Base-by-base conservation (phyloP, 2,329 filamentous ascomycete genomes). In the Ascosphaera acerosa region DNA sequence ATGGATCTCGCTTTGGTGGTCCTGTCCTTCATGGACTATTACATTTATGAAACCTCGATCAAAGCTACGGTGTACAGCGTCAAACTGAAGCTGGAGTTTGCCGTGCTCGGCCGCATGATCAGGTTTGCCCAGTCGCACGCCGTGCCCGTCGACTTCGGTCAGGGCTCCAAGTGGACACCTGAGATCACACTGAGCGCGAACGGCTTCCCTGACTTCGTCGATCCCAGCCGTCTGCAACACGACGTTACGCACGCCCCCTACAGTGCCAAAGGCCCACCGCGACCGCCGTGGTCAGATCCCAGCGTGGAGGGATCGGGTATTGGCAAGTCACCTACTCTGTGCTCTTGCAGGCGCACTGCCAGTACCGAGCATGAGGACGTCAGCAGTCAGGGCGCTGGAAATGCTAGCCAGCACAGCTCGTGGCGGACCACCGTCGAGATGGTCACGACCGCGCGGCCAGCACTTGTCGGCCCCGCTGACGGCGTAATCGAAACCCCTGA, bases 41-140 rank as follows among this genome's bases (percentile, higher is more conserved):
- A 58, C 35, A 51, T 54, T 35, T 50, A 58, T 40, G 55, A 59
- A 36, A 57, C 54, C 14, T 56, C 54, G 37, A 43, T 58, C 32
- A 59, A 59, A 40, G 53, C 53, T 17, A 48, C 51, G 29, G 45
- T 59, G 31, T 59, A 59, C 43, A 58, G 55, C 40, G 48, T 59
- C 45, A 59, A 59, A 39, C 40, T 59, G 30, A 59, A 59, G 35
- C 51, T 59, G n/a, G 56, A 59, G 38, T 59, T 59, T 37, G 56
- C 56, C 14, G 55, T 59, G 16, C 47, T 59, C 4, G 52, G 53
- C 15, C 53, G 57, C 42, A 41, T 58, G 15, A 48, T 58, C 31
- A 44, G 50, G 28, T 43, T 58, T 25, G 54, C 55, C 23, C 47
- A 45, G 34, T 42, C 43, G 15, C 50, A 52, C 27, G 40, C 45